Conservation (phyloP, 139 green algal genomes). For the Micractinium sp. region DNA sequence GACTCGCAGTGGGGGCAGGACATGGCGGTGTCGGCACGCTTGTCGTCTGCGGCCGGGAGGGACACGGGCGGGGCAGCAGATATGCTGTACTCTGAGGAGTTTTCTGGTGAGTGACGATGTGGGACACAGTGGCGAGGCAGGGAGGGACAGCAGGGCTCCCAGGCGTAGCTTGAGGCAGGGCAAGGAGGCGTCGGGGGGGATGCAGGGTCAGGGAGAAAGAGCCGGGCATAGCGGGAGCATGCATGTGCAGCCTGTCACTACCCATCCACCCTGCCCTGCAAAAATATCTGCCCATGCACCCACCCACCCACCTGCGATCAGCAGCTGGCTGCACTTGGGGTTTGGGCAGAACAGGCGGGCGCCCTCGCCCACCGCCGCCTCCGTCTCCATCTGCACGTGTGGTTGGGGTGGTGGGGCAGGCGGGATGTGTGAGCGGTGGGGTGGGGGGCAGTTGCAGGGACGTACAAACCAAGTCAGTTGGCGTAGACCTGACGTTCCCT, state of each 20-base stretch:
- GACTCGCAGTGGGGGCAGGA: slow-evolving; percentile 26
- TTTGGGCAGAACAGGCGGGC: slow-evolving; percentile 56
- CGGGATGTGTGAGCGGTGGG: not conserved
- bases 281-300: not conserved
- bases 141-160: too few relatives aligned
- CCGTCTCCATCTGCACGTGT: slow-evolving; percentile 47
- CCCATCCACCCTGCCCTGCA: not conserved
- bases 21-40: not conserved
- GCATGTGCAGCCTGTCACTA: too few relatives aligned
- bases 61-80: not conserved
- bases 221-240: too few relatives aligned
- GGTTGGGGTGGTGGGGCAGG: not conserved
- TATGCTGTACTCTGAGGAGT: not conserved
- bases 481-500: too few relatives aligned
- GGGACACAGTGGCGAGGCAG: too few relatives aligned
- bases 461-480: too few relatives aligned
- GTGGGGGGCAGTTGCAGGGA: not conserved
- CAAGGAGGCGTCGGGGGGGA: too few relatives aligned
- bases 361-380: slow-evolving; percentile 37
- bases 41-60: not conserved
- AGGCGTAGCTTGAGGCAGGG: too few relatives aligned
- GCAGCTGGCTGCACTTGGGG: slow-evolving; percentile 29
- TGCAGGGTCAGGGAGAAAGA: too few relatives aligned
- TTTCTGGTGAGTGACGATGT: too few relatives aligned
- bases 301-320: slow-evolving; percentile 9